Evolutionary conservation across 305 asterid genomes (phyloP), one percentile per base, ranked within the genome.

Genomic region (Fraxinus albicans): DNA sequence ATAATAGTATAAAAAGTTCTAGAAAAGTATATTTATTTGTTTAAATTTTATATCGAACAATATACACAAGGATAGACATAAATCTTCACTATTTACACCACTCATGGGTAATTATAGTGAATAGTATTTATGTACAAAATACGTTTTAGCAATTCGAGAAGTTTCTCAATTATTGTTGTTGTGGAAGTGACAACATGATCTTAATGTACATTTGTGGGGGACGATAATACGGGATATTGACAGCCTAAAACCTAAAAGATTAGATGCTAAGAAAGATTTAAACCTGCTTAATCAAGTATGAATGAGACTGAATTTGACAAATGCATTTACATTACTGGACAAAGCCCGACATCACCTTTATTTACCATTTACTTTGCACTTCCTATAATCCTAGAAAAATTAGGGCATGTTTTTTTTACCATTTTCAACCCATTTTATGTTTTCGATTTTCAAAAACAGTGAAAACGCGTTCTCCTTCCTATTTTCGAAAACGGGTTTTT

Each of bases 271-370:
- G 9, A 58, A 38, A n/a, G 50, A 12, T 2, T 44, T 10, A 40
- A 47, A 15, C 19, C 74, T 44, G 42, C 29, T 10, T 40, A 23
- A 47, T 6, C 10, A 88, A 47, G 85, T 80, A 78, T 73, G 90
- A 84, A 82, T 73, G 58, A 77, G 82, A 82, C 40, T 63, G 85
- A 38, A 80, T 78, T 79, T 47, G 85, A 81, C 78, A 40, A 47
- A 42, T 78, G 82, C 75, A 80, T 47, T 38, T 77, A 35, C 21
- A 73, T 84, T 87, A 23, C 65, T 60, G 3, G 23, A 84, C 67
- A 63, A 33, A 70, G 60, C 58, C 79, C 79, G 79, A 53, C 55
- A 78, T 70, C 34, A 35, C 9, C 35, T 25, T 63, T 65, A 58
- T 77, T 63, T 8, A 53, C 60, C 17, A 4, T 15, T 15, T 17